Base-by-base conservation (phyloP, 208 protist species). In the Balamuthia mandrillaris region DNA sequence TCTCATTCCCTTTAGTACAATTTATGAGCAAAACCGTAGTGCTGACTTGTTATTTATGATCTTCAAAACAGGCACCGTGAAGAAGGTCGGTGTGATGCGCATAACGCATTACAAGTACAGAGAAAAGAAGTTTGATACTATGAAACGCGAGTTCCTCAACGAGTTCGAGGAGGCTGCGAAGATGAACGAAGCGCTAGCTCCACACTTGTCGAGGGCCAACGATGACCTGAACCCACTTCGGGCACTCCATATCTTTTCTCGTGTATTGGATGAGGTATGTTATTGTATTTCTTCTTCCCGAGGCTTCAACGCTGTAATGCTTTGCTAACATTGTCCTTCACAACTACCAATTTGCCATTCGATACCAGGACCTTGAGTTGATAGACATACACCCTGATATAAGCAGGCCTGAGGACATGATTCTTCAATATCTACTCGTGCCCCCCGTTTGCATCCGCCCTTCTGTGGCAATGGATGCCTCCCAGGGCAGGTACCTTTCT, bases 381-480 rank as follows among this genome's bases (percentile, higher is more conserved):
- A 88, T 99, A 14, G 96, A 97, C 68, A 94, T 99, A 82, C 51
- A 93, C 39, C 93, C 95, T 0, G 86, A 92, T 9, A 84, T 87
- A 6, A 88, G 82, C n/a, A 74, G 87, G 7, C 95, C 98, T 9
- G 89, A 98, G 54, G 78, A 95, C 58, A 87, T 99, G 14, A 95
- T 99, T 45, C 68, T 98, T 18, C 95, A 88, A 44, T 89, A 95
- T 39, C 60, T 99, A 2, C 86, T 98, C 7, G 97, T 99, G 1
- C 98, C 99, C 6, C 98, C 99, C 0, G 93, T 97, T 5, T 95
- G 88, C 35, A 98, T 99, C 86, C 93, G 99, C 49, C 99, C 99
- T 18, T 97, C 96, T 14, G 97, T 98, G 1, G 82, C 92, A 35
- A 89, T 86, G 84, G 84, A 91, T 18, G 14, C 60, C 9, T 31